Evolutionary conservation across 2,329 filamentous ascomycete genomes (phyloP), one percentile per base, ranked within the genome.

Genomic region (Ambrosiella xylebori): DNA sequence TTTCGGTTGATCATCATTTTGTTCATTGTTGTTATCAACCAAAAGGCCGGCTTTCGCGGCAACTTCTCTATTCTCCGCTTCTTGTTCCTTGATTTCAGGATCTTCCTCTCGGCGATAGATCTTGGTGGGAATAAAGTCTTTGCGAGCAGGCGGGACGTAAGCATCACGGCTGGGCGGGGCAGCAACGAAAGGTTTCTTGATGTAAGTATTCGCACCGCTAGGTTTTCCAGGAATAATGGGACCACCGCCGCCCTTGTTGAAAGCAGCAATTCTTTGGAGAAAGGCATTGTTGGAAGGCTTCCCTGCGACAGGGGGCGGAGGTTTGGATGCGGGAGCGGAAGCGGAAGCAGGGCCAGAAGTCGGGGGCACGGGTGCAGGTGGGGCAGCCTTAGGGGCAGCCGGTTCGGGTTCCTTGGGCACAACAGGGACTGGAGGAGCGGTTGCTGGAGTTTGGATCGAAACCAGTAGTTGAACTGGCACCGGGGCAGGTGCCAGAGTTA

Each of bases 151-250:
- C 27, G 93, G 88, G 8, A 98, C 78, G 66, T 88, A 98, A 27
- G 91, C 86, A 72, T 96, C 85, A 64, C 88, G 85, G 69, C 89
- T 95, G 0, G 93, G 93, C 15, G 93, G 93, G 56, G 93, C 89
- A 2, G 93, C 88, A 59, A 98, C 90, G 65, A 96, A 98, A 0
- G 91, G 89, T 71, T 97, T 97, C 76, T 91, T 96, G 70, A 98
- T 83, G 66, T 97, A 97, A 77, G 62, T 77, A 76, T 53, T 78
- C 74, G 60, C 79, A 75, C 39, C 84, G 71, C 1, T 81, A 81
- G 89, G 88, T 68, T 95, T 95, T 72, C 94, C 91, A 1, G 93
- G 93, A n/a, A 88, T 80, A 61, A 93, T 75, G 7, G 93, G 93
- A 2, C 89, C 82, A 5, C 89, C 88, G 41, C 86, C 81, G 50